These are phyloP conservation scores for Scutellaria minor DNA, from an alignment of 257 asterid genomes.

Conservation along the genomic window DNA sequence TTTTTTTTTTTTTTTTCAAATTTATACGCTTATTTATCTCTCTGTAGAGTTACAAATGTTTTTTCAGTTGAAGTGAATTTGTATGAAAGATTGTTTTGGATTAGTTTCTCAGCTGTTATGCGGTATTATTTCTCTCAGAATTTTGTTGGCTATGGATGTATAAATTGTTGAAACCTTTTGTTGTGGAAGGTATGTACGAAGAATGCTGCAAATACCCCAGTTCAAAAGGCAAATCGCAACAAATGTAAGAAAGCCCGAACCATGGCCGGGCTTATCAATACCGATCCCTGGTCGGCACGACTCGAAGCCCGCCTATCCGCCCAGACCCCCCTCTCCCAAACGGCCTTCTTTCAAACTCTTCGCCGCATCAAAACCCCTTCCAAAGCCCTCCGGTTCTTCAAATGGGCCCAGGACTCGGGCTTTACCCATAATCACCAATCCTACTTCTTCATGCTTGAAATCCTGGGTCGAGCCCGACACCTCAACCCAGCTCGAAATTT, in stretches of 20 bases:
- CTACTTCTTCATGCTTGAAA: constrained; percentile 66
- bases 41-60: not conserved
- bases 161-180: too few relatives aligned
- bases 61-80: too few relatives aligned
- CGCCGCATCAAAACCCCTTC: constrained; percentile 57
- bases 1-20: too few relatives aligned
- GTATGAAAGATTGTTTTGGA: not conserved
- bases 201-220: constrained; percentile 11
- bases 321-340: constrained; percentile 62
- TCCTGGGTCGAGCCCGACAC: constrained; percentile 59
- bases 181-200: too few relatives aligned
- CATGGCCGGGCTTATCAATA: constrained; percentile 60
- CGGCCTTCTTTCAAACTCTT: constrained; percentile 66
- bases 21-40: not conserved
- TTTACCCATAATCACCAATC: constrained; percentile 58
- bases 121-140: not conserved
- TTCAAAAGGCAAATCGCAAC: not conserved
- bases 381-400: constrained; percentile 71
- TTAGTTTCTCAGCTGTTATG: not conserved
- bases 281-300: constrained; percentile 61
- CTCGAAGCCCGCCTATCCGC: constrained; percentile 56
- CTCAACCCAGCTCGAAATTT: constrained; percentile 71
- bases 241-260: constrained; percentile 56
- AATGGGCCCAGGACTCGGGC: constrained; percentile 60
- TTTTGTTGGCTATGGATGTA: not conserved